Evolutionary conservation across 73 alveolate species (phyloP).

Genomic region (Symbiodinium pilosum): DNA sequence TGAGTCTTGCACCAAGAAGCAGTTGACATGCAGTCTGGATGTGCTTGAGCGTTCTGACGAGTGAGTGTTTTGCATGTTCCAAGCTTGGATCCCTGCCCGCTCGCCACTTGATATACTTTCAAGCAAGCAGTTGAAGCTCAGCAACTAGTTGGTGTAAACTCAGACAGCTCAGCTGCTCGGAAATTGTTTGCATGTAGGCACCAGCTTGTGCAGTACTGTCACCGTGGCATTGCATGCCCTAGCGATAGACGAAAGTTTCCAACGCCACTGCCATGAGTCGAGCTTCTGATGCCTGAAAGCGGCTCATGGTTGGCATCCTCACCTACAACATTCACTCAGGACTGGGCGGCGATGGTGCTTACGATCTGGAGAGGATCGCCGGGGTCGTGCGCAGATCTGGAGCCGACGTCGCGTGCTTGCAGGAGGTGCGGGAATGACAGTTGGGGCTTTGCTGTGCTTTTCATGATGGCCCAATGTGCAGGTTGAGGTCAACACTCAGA

Average conservation of each 20-base stretch:
- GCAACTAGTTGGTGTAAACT: too few relatives aligned
- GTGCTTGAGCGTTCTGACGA: neutral
- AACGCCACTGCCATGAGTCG: too few relatives aligned
- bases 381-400: conserved; percentile 67
- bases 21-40: neutral
- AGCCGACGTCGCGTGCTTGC: conserved; percentile 59
- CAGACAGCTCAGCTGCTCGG: too few relatives aligned
- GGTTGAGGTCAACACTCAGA: conserved; percentile 48
- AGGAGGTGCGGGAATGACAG: conserved; percentile 61
- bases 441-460: neutral
- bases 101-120: too few relatives aligned
- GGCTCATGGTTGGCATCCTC: conserved; percentile 57
- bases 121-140: too few relatives aligned
- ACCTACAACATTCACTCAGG: conserved; percentile 87
- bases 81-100: too few relatives aligned
- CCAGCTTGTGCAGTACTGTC: too few relatives aligned
- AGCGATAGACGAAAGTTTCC: too few relatives aligned
- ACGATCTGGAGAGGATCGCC: conserved; percentile 60
- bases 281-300: neutral
- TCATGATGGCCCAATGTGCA: neutral
- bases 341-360: conserved; percentile 69
- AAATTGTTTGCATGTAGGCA: too few relatives aligned
- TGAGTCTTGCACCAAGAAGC: neutral
- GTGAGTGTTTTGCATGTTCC: too few relatives aligned
- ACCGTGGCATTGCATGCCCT: too few relatives aligned